Conservation (phyloP, 257 asterid genomes). For the Echium plantagineum region DNA sequence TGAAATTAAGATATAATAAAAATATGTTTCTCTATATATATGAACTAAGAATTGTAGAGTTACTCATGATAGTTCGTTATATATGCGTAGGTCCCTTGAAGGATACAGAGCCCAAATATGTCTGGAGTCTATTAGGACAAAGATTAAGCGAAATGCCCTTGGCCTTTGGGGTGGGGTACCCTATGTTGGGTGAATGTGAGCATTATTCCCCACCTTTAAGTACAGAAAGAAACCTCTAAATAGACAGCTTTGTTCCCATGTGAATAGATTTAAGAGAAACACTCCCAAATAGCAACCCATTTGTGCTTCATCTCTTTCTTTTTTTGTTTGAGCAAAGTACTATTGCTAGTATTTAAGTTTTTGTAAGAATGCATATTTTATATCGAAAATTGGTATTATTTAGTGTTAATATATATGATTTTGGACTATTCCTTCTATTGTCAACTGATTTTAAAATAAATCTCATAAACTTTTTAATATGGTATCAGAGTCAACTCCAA, state of each 20-base stretch:
- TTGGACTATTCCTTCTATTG: no score
- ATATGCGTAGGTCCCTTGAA: slow-evolving; percentile 28
- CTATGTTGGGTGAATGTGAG: slow-evolving; percentile 21
- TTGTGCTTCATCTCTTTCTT: no score
- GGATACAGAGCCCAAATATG: slow-evolving; percentile 37
- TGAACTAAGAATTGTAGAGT: not conserved
- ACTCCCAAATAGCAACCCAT: slow-evolving; percentile 15
- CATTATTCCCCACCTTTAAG: slow-evolving; percentile 34
- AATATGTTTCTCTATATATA: no score
- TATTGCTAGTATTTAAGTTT: no score
- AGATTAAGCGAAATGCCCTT: slow-evolving; percentile 20
- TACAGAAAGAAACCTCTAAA: slow-evolving; percentile 21
- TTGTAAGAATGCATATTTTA: no score
- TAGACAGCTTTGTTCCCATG: slow-evolving; percentile 35
- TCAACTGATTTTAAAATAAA: no score
- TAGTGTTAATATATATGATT: no score
- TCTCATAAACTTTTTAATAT: no score
- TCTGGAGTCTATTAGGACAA: slow-evolving; percentile 38
- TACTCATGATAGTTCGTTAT: not conserved
- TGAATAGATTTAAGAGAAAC: slow-evolving; percentile 34
- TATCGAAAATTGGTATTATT: no score
- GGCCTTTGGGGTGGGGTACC: slow-evolving; percentile 9
- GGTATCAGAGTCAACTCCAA: no score
- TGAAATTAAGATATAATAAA: no score
- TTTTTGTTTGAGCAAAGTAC: no score